Evolutionary conservation across 2,329 filamentous ascomycete genomes (phyloP).

Genomic region (Trichophyton rubrum): DNA sequence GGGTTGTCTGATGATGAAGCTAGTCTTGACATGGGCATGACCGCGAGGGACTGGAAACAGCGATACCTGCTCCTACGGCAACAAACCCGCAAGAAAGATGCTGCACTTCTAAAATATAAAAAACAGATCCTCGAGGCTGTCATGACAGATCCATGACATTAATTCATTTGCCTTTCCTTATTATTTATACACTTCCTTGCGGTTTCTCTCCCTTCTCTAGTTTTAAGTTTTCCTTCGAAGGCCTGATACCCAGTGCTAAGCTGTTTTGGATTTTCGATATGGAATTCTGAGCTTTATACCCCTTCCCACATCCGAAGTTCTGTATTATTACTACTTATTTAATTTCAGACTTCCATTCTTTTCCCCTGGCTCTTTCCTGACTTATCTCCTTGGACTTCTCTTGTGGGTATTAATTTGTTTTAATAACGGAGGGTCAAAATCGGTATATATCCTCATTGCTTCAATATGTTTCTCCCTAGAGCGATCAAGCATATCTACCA

Average conservation of each 20-base stretch:
- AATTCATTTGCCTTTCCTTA: not conserved
- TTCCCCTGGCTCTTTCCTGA: not conserved
- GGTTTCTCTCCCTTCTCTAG: not conserved
- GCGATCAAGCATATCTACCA: not conserved
- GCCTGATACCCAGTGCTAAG: not conserved
- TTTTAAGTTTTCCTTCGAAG: not conserved
- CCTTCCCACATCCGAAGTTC: not conserved
- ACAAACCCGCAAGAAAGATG: constrained; percentile 29
- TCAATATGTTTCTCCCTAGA: not conserved
- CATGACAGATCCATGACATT: constrained; percentile 18
- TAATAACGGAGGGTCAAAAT: not conserved
- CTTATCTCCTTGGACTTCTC: not conserved
- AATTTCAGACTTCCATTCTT: not conserved
- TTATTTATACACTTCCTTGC: not conserved
- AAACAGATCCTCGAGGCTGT: constrained; percentile 33
- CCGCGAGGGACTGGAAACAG: constrained; percentile 28
- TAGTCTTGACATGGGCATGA: constrained; percentile 17
- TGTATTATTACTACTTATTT: constrained; percentile 1
- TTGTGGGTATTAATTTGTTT: not conserved
- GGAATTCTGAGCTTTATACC: not conserved
- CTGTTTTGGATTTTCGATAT: not conserved
- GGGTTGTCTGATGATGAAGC: constrained; percentile 17
- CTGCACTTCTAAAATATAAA: constrained; percentile 28
- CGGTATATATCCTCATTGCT: not conserved
- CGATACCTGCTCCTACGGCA: constrained; percentile 27